Evolutionary conservation across 208 protist genomes (phyloP), one percentile per base, ranked within the genome.

Genomic region (Borovskyia barvae): DNA sequence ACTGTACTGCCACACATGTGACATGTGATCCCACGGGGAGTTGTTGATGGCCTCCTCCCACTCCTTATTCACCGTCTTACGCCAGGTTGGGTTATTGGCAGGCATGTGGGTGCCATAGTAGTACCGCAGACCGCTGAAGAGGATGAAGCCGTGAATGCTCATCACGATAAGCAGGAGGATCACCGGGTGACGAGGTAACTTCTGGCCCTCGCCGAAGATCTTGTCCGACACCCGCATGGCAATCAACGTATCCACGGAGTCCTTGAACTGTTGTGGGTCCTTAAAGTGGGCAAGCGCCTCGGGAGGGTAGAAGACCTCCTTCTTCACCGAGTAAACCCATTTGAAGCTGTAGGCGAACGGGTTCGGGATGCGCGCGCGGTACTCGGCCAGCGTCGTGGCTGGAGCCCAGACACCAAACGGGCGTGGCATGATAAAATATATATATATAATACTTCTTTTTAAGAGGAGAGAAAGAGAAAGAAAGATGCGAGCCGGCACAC

Each of bases 31-130:
- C 87, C 87, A 93, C 46, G 87, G 87, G 12, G 87, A 93, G 70
- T 70, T 93, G 76, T 90, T 88, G 61, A 93, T 93, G 20, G 87
- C 87, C 76, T 93, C 87, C 77, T 93, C 87, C 87, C 87, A 93
- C 76, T 93, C 87, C 74, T 93, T 93, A 73, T 93, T 93, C 64
- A 93, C 80, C 5, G 80, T 75, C 69, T 93, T 93, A 30, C 87
- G 77, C 87, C 87, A 93, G n/a, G 83, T 88, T 41, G 87, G 87
- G 66, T 90, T 93, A 65, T 88, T 89, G 25, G 87, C 82, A 14
- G 87, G 87, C 63, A 91, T 60, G 61, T 89, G 51, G 9, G 60
- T 71, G 26, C 77, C 72, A 55, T 91, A 93, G 74, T 85, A 93
- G 75, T 90, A 91, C 48, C 77, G 64, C 4, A 87, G 59, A 3